Evolutionary conservation across 179 eudicot species (phyloP), one percentile per base, ranked within the genome.

Genomic region (Patellifolia procumbens): DNA sequence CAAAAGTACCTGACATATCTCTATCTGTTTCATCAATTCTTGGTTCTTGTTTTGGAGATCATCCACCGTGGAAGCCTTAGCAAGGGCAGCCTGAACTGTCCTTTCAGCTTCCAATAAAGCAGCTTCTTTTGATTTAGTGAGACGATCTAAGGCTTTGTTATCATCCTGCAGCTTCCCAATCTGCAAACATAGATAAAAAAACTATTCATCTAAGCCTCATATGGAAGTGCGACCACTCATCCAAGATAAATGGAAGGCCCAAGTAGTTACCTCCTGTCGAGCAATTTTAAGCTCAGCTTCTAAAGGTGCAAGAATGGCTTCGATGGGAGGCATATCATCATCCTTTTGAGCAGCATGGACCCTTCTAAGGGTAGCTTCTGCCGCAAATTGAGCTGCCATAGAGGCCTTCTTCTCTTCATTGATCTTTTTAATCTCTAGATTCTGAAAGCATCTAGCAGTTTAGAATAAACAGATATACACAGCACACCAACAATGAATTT

Each of bases 341-440:
- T 93, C 98, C 76, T 93, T 93, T 78, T 91, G 97, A 70, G 94
- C 97, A 75, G 95, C 97, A 87, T 93, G 98, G 64, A 93, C 98
- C 85, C 98, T 90, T 75, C 98, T 81, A 77, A 93, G 92, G 73
- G 98, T 91, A 46, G 98, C 98, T 87, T 93, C 98, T 55, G 98
- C 98, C 32, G 98, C 98, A 89, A 93, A 93, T 75, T 93, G 98
- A 81, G 98, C 98, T 43, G 98, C 98, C 98, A 93, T 90, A 46
- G 98, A 88, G 28, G 98, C 93, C 83, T 88, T 93, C 86, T 93
- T 93, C 84, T 93, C 98, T 83, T 93, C 98, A 79, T 91, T 93
- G 63, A 93, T 91, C 83, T 88, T 91, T 83, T 90, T 93, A 46
- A 93, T 91, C 77, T 93, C 98, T 73, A 93, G 97, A 85, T 93